Conservation (phyloP, 352 stramenopile species). For the Blastocystis sp. region DNA sequence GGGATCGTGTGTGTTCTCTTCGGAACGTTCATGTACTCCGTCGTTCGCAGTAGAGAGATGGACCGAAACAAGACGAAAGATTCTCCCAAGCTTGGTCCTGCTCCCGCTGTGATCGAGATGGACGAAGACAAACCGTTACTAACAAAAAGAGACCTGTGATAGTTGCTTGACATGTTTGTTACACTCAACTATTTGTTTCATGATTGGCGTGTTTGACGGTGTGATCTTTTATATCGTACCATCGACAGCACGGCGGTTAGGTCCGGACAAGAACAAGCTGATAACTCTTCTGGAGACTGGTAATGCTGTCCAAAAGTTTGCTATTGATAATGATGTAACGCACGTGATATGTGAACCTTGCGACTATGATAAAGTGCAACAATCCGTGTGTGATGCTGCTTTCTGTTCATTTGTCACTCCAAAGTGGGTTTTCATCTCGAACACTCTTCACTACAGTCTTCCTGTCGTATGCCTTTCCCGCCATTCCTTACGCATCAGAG, state of each 20-base stretch:
- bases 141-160: background rate
- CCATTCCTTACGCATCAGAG: background rate
- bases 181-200: background rate
- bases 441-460: constrained; percentile 37
- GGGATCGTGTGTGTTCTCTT: constrained; percentile 68
- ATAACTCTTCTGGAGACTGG: constrained; percentile 11
- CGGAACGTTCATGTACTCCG: constrained; percentile 69
- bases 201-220: constrained; percentile 19
- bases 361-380: background rate
- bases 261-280: constrained; percentile 22
- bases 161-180: background rate
- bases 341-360: constrained; percentile 19
- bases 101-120: no score
- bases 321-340: constrained; percentile 38
- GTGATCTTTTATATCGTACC: constrained; percentile 37
- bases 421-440: constrained; percentile 52
- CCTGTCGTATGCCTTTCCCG: background rate
- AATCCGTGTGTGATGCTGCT: constrained; percentile 18
- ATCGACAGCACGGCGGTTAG: background rate
- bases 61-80: background rate
- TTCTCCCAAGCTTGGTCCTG: constrained; percentile 25
- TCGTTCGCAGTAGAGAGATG: background rate
- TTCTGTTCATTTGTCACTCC: constrained; percentile 48
- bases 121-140: background rate
- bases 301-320: background rate